Base-by-base conservation (phyloP, 257 asterid species). In the Capsicum chinense region DNA sequence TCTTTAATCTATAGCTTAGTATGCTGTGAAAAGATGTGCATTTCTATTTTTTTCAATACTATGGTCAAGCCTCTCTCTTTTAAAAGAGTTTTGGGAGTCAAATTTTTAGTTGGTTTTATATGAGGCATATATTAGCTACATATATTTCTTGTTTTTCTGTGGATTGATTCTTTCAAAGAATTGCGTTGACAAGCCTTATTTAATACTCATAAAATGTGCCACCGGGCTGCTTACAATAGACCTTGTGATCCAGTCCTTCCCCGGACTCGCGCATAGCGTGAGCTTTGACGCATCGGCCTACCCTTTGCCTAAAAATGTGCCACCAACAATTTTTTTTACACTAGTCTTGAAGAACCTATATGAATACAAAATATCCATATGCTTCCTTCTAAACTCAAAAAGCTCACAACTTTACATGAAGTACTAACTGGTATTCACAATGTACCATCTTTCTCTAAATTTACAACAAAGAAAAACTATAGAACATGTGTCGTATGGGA, bases 321-420 rank as follows among this genome's bases (percentile, higher is more conserved):
- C 5, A 39, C 44, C 44, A 39, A 39, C 44, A 39, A 39, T 39
- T 4, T 39, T 39, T 39, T 39, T 39, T 39, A 39, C 44, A 39
- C 44, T 39, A 39, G 5, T 39, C 5, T 39, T 39, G 44, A 39
- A 39, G 44, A 39, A 39, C 4, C 44, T 39, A 39, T 39, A 39
- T 39, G 44, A 39, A 39, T 39, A 13, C 81, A 50, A 74, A 74
- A 74, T 19, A 56, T 15, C 11, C 79, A 83, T 58, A 88, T 89
- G 92, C 66, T 88, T 37, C 73, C 83, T 71, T 85, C 83, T 82
- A 89, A 82, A 19, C 56, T 87, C 44, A 87, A 56, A 78, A 90
- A 86, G 79, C 26, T 87, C 68, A 68, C 10, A 33, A 0, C 56
- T 83, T 83, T 69, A 44, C 56, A 8, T 26, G 16, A 26, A 78